Conservation (phyloP, 148 eudicot species). For the Chenopodium suecicum region DNA sequence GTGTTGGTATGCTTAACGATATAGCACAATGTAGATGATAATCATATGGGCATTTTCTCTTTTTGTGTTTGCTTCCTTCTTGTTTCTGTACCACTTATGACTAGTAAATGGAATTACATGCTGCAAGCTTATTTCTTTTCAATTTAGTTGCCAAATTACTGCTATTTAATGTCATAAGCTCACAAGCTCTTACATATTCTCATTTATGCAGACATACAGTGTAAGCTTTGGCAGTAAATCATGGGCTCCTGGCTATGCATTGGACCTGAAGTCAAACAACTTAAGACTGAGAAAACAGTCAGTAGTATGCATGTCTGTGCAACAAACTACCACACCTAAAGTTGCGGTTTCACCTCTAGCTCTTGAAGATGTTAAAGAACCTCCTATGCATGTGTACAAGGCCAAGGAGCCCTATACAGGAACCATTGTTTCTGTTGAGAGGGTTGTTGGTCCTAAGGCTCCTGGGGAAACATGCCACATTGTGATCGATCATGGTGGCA, state of each 20-base stretch:
- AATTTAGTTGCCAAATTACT: neutral
- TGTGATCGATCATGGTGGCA: slow-evolving; percentile 90
- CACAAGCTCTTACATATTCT: slow-evolving; percentile 21
- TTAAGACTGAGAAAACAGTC: slow-evolving; percentile 39
- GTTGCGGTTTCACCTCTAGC: slow-evolving; percentile 62
- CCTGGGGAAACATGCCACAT: slow-evolving; percentile 97
- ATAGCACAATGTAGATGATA: neutral
- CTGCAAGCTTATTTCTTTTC: neutral
- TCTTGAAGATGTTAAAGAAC: slow-evolving; percentile 72
- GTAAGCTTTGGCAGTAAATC: slow-evolving; percentile 50
- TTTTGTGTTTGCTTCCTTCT: neutral
- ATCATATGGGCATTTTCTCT: neutral
- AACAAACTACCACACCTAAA: slow-evolving; percentile 60
- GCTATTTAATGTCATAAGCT: slow-evolving; percentile 8
- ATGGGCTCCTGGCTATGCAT: slow-evolving; percentile 38
- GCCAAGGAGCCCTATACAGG: slow-evolving; percentile 78
- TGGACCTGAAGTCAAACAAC: slow-evolving; percentile 43
- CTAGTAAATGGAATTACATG: neutral
- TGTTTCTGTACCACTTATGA: slow-evolving; percentile 6
- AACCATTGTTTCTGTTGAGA: slow-evolving; percentile 87
- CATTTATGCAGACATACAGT: slow-evolving; percentile 42
- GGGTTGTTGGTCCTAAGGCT: slow-evolving; percentile 87
- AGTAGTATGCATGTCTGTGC: slow-evolving; percentile 72
- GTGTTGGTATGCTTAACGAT: neutral
- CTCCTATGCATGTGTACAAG: slow-evolving; percentile 76